Evolutionary conservation across 1,139 yeast genomes (phyloP), one percentile per base, ranked within the genome.

Genomic region (Schwanniomyces etchellsii): DNA sequence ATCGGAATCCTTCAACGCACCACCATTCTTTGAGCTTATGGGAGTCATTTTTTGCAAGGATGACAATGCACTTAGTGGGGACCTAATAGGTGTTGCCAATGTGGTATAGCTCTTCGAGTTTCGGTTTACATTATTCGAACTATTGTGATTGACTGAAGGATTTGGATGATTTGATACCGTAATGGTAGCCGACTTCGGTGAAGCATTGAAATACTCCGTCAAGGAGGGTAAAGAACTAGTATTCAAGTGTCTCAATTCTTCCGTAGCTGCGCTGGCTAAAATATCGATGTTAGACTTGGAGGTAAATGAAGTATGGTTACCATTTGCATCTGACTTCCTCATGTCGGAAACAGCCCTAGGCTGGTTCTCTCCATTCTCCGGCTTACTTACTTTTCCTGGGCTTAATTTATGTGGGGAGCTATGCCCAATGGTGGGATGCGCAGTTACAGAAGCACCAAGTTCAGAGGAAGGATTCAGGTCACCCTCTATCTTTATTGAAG

Each of bases 201-300:
- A 34, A 10, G 33, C 36, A 36, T 33, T 29, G 28, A 79, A 79
- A 55, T 74, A 79, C 27, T 78, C 77, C 0, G 81, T 64, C 32
- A 80, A 58, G 3, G 84, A 71, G 2, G 88, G 88, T 24, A 81
- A 63, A 1, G 84, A 77, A 47, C 70, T 74, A 7, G 78, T 72
- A 32, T 52, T 55, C 35, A 78, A 46, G 36, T 67, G 60, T 31
- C 61, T 81, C 34, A 84, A 64, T 50, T 83, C 91, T 48, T 82
- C 83, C 4, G 88, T 73, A 2, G 95, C 94, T 3, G 94, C 93
- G 16, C 81, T 74, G 3, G 93, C 95, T 37, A 84, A 59, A 3
- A 82, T 69, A 50, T 83, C 83, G 52, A 84, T 83, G 48, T 81
- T 86, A 55, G 75, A 68, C 32, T 70, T 65, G 14, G 16, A 7